A percentile compares a stretch with the other conserved stretches of the same genome.
Evolutionary conservation across 1,284 basidiomycete species (phyloP).

Genomic region (Sanghuangporus sanghuang): DNA sequence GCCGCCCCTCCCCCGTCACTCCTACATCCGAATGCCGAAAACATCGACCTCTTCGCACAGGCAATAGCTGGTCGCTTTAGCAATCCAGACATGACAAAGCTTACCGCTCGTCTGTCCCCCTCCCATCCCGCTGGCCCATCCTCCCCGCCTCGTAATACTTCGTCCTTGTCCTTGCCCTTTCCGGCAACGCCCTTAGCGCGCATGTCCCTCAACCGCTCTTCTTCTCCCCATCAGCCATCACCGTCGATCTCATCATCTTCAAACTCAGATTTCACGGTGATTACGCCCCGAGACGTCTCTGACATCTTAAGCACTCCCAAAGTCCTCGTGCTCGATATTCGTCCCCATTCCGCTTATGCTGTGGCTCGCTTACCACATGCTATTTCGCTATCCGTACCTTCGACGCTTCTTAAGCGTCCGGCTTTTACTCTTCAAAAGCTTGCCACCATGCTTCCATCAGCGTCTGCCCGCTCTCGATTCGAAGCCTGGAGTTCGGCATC

Average conservation of each 20-base stretch:
- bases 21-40: conserved; percentile 7
- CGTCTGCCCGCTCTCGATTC: conserved; percentile 54
- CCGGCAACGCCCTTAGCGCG: neutral
- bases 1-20: conserved; percentile 9
- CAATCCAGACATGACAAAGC: conserved; percentile 14
- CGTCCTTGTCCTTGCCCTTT: neutral
- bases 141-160: neutral
- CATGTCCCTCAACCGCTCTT: neutral
- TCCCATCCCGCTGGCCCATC: conserved; percentile 6
- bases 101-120: conserved; percentile 23
- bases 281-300: conserved; percentile 30
- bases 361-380: conserved; percentile 64
- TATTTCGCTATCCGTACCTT: conserved; percentile 89
- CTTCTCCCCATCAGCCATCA: neutral
- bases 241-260: neutral
- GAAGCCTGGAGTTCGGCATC: conserved; percentile 48
- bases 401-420: conserved; percentile 88
- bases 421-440: conserved; percentile 75
- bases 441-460: conserved; percentile 66
- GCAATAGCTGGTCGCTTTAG: conserved; percentile 23
- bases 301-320: conserved; percentile 28
- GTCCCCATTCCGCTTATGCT: conserved; percentile 72
- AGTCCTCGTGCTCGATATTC: conserved; percentile 77
- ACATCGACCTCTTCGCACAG: conserved; percentile 23
- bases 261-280: conserved; percentile 26